Conservation (phyloP, 805 yeast species). For the Ogataea pilisensis region DNA sequence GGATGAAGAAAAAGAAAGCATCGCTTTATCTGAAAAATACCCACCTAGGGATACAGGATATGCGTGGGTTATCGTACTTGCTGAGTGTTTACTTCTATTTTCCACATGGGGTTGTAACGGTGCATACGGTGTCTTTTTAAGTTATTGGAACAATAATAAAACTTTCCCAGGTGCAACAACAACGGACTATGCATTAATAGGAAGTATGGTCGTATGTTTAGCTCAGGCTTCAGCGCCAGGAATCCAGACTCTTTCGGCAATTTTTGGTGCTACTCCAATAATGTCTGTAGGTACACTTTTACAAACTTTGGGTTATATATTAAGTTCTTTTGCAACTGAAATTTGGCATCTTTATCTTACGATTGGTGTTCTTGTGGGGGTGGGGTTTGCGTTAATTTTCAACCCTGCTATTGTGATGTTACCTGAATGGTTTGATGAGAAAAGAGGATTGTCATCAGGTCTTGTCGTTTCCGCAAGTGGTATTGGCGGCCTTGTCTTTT, state of each 20-base stretch:
- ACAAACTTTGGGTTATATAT: slow-evolving; percentile 44
- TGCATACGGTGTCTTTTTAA: slow-evolving; percentile 56
- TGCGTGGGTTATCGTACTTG: slow-evolving; percentile 49
- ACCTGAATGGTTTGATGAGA: slow-evolving; percentile 57
- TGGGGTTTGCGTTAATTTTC: slow-evolving; percentile 46
- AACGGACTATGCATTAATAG: slow-evolving; percentile 55
- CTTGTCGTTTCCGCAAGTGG: slow-evolving; percentile 40
- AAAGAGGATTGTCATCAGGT: slow-evolving; percentile 41
- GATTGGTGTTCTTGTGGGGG: slow-evolving; percentile 51
- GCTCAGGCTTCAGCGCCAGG: slow-evolving; percentile 25
- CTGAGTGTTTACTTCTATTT: slow-evolving; percentile 39
- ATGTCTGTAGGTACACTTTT: slow-evolving; percentile 36
- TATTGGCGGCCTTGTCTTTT: slow-evolving; percentile 39
- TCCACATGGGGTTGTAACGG: slow-evolving; percentile 64
- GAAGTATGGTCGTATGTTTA: slow-evolving; percentile 44
- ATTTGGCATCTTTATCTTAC: slow-evolving; percentile 49
- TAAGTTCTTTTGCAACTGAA: slow-evolving; percentile 46
- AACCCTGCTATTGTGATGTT: slow-evolving; percentile 46
- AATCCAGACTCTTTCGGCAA: slow-evolving; percentile 17
- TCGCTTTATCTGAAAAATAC: slow-evolving; percentile 15
- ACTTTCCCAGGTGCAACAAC: slow-evolving; percentile 48
- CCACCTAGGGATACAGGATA: slow-evolving; percentile 53
- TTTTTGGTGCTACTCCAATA: slow-evolving; percentile 18
- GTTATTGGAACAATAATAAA: slow-evolving; percentile 45
- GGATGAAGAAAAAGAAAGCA: slow-evolving; percentile 4